phyloP scores from a whole-genome alignment of 176 grass and related monocot genomes.

The bread wheat (Triticum aestivum) region IWGSC_CS_RefSeq_v2.1 NC_057802.1:109314614-109315113 shows the following conservation, averaged over 20 bases:
- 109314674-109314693: background rate
- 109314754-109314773: background rate
- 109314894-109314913: background rate
- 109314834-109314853: background rate
- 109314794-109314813: conserved; percentile 67
- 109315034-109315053: conserved; percentile 50
- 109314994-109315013: too few species aligned
- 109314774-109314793: conserved; percentile 38
- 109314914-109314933: conserved; percentile 29
- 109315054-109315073: conserved; percentile 21
- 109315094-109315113: conserved; percentile 47
- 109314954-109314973: conserved; percentile 40
- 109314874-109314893: background rate
- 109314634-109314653: conserved; percentile 53
- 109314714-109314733: background rate
- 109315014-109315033: conserved; percentile 28
- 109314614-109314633: conserved; percentile 63
- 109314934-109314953: conserved; percentile 56
- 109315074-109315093: background rate
- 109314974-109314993: conserved; percentile 19
- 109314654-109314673: conserved; percentile 33
- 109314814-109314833: too few species aligned
- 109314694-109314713: too few species aligned
- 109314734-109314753: background rate
- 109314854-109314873: background rate